A percentile compares a stretch with the other conserved stretches of the same genome.
Evolutionary conservation across 2,329 filamentous ascomycete species (phyloP).

Genomic region (Penicillium brasilianum): DNA sequence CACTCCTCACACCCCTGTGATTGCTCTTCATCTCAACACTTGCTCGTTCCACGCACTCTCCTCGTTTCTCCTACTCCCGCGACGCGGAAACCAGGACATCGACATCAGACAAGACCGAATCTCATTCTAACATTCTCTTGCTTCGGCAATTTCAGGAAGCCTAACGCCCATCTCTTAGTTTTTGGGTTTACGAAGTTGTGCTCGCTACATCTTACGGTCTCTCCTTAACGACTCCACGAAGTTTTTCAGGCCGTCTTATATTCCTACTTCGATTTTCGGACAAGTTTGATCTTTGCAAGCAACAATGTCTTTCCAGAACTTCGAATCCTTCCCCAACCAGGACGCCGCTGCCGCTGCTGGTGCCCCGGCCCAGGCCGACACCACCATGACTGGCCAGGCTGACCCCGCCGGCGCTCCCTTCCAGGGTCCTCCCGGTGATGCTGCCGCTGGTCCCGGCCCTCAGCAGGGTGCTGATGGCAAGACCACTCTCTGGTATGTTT

Average conservation of each 20-base stretch:
- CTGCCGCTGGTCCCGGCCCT: slow-evolving; percentile 49
- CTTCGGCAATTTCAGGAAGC: slow-evolving; percentile 29
- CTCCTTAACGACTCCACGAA: slow-evolving; percentile 50
- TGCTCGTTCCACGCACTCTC: not conserved
- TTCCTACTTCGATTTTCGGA: slow-evolving; percentile 34
- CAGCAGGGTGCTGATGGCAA: slow-evolving; percentile 60
- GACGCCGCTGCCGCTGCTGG: slow-evolving; percentile 59
- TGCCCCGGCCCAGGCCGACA: slow-evolving; percentile 55
- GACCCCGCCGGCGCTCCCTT: slow-evolving; percentile 60
- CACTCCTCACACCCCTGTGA: not conserved
- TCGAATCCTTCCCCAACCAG: slow-evolving; percentile 67
- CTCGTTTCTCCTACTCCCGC: not conserved
- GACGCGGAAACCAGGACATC: no score
- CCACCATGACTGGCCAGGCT: slow-evolving; percentile 62
- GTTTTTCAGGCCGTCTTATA: slow-evolving; percentile 42
- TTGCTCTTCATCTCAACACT: not conserved
- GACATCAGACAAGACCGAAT: not conserved
- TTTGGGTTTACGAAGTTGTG: slow-evolving; percentile 36
- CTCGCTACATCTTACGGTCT: slow-evolving; percentile 41
- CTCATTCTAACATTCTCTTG: slow-evolving; percentile 19
- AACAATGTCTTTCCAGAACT: slow-evolving; percentile 69
- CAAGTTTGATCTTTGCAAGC: slow-evolving; percentile 39
- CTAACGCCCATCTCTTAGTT: slow-evolving; percentile 33
- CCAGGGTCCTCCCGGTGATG: slow-evolving; percentile 54
- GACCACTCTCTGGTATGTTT: slow-evolving; percentile 60